Evolutionary conservation across 2,329 filamentous ascomycete genomes (phyloP).

Genomic region (Aspergillus ustus): DNA sequence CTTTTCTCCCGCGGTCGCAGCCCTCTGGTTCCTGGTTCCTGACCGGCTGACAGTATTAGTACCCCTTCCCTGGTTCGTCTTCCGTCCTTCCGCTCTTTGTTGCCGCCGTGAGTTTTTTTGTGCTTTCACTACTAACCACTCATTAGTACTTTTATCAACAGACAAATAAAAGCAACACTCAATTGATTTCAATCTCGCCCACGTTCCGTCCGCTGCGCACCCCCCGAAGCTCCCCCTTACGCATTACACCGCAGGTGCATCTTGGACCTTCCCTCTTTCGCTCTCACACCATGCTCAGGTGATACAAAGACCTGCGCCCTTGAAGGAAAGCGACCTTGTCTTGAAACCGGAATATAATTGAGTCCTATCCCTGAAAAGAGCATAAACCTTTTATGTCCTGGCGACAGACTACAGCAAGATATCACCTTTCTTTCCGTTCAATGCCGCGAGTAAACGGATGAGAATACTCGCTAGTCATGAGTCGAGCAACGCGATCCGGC

Average conservation of each 20-base stretch:
- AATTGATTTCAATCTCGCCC: constrained; percentile 13
- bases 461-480: constrained; percentile 12
- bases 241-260: constrained; percentile 11
- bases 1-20: background rate
- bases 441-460: constrained; percentile 4
- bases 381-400: constrained; percentile 2
- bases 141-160: background rate
- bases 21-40: constrained; percentile 13
- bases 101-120: background rate
- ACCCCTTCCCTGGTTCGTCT: constrained; percentile 12
- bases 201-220: background rate
- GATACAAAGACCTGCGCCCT: constrained; percentile 21
- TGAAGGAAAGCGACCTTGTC: constrained; percentile 1
- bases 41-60: background rate
- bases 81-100: background rate
- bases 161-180: background rate
- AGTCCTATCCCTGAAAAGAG: background rate
- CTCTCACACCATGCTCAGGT: constrained; percentile 25
- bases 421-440: constrained; percentile 4
- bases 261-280: constrained; percentile 2
- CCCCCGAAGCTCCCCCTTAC: constrained; percentile 15
- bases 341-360: background rate
- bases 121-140: background rate
- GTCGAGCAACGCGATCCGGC: constrained; percentile 20
- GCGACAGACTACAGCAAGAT: background rate